Base-by-base conservation (phyloP, 2,329 filamentous ascomycete genomes). In the Apiospora malaysiana region DNA sequence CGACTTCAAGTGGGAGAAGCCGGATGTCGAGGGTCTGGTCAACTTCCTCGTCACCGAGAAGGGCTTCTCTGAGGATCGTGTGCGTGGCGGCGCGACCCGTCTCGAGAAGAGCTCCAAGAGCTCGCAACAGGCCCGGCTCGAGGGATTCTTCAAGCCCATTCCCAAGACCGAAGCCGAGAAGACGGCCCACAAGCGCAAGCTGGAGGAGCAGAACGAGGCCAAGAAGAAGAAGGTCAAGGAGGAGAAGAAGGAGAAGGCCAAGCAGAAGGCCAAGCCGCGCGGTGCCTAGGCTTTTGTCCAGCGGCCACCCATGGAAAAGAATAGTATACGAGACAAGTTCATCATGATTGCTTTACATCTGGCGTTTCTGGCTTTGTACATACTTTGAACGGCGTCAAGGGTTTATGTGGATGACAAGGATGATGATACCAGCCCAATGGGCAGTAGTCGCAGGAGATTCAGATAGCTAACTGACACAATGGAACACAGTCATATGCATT, bases 1-100 rank as follows among this genome's bases (percentile, higher is more conserved):
- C 82, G 94, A 99, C 80, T 97, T 98, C 86, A 98, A 97, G 82
- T 99, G 97, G 96, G 94, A 98, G 63, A 92, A 91, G 72, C 96
- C 96, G 4, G 95, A 99, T 77, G 86, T 96, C 1, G 94, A 98
- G 2, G 95, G 94, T 0, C 88, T 99, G 0, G 89, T 99, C 73
- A 89, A 96, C 76, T 99, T 94, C 82, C 85, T 99, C 2, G 96
- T 97, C 4, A 90, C 90, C 7, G 96, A 98, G 79, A 99, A 99
- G 84, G 96, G 95, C 0, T 99, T 99, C 86, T 97, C 91, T 42
- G 97, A 99, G 80, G 96, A 99, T 79, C 89, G 96, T 23, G 96
- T 99, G 10, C 90, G 95, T 47, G 90, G 88, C 59, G 95, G 88
- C 40, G 95, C 93, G 0, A 88, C 90, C 2, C 90, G 94, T 70